A percentile compares a stretch with the other conserved stretches of the same genome.
phyloP scores from a whole-genome alignment of 2,329 filamentous ascomycete genomes.

The Xylaria sp. region DNA sequence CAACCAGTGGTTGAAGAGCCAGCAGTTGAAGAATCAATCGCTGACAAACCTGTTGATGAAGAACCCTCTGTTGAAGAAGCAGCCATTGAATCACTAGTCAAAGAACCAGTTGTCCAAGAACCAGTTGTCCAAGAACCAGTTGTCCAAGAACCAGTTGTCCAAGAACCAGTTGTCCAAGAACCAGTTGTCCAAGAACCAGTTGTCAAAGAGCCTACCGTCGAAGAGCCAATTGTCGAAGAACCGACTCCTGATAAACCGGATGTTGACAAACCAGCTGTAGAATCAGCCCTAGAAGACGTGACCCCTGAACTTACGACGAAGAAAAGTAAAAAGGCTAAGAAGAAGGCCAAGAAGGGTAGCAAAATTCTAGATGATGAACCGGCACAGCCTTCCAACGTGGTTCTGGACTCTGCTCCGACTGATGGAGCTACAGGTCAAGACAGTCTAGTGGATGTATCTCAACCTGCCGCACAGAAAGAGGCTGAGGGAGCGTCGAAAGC shows the following conservation, averaged over 20 bases:
- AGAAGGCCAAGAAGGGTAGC: slow-evolving; percentile 45
- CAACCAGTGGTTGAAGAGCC: neutral
- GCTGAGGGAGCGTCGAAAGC: neutral
- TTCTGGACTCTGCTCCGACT: neutral
- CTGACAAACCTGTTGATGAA: neutral
- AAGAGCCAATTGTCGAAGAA: neutral
- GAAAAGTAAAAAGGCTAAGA: slow-evolving; percentile 50
- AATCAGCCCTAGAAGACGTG: slow-evolving; percentile 27
- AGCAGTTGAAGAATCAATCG: neutral
- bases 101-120: neutral
- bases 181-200: neutral
- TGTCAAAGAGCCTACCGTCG: neutral
- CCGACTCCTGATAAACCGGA: neutral
- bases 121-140: neutral
- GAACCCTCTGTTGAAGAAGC: neutral
- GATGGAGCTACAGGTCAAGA: slow-evolving; percentile 16
- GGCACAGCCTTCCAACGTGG: slow-evolving; percentile 1
- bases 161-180: neutral
- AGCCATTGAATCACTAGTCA: neutral
- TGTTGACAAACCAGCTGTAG: neutral
- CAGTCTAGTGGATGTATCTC: neutral
- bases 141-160: neutral
- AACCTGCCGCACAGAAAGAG: slow-evolving; percentile 5
- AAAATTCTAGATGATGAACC: slow-evolving; percentile 33
- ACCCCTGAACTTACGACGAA: slow-evolving; percentile 35